Evolutionary conservation across 176 grass and related monocot genomes (phyloP), one percentile per base, ranked within the genome.

Genomic region (bread wheat (Triticum aestivum)): DNA sequence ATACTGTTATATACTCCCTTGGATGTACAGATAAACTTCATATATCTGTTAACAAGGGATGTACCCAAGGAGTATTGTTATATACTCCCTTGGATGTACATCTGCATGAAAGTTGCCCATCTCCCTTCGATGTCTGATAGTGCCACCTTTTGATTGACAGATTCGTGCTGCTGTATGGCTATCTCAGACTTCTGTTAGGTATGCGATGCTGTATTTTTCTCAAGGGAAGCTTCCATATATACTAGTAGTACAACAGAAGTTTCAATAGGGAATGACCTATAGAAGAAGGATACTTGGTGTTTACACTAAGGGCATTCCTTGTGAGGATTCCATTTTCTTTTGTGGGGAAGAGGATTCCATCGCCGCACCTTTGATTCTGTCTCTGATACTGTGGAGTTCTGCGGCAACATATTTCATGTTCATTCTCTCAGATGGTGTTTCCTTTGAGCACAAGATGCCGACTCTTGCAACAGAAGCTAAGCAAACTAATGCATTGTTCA

Each of bases 351-450:
- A 85, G 39, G 5, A 77, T 49, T 77, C 56, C 8, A 24, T 37
- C 1, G 21, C 34, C 17, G 23, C 79, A 3, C 74, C 41, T 65
- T 45, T 89, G 11, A 56, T 86, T 83, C 54, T 86, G 72, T 86
- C 29, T 65, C 58, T 89, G 17, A 54, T 87, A 59, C 65, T 87
- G 73, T 83, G 73, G 66, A 79, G 64, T 80, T 66, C 6, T 67
- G 26, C 4, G 5, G 73, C 74, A 66, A 45, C 84, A 59, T 49
- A 5, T 74, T 41, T 75, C 77, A 66, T 75, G 42, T 29, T 65
- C 82, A 85, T 85, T 75, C 76, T 73, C 44, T 75, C 24, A 59
- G 59, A 65, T 4, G 77, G 59, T 61, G 9, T 61, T 23, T 89
- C 13, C 61, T 82, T 81, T 42, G 78, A 86, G 17, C 88, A 89